phyloP scores from a whole-genome alignment of 2,329 filamentous ascomycete genomes.

The Penicillium sp. region DNA sequence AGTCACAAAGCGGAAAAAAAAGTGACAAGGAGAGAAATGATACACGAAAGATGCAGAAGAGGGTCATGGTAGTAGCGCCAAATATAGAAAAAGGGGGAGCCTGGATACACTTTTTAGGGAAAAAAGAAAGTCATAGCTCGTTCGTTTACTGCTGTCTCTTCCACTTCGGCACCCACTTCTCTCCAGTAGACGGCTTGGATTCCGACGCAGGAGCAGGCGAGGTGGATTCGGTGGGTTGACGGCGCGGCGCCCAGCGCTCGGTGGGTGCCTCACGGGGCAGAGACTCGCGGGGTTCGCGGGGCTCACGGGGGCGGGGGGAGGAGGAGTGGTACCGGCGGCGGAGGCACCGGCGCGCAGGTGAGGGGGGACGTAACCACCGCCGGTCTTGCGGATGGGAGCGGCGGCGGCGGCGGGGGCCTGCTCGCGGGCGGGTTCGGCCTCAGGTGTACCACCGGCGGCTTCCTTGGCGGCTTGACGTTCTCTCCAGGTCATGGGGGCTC shows the following conservation, averaged over 20 bases:
- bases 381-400: conserved; percentile 28
- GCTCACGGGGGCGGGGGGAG: conserved; percentile 31
- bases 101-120: conserved; percentile 27
- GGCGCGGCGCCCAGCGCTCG: conserved; percentile 34
- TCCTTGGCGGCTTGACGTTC: conserved; percentile 56
- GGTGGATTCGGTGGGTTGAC: conserved; percentile 31
- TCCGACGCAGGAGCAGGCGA: conserved; percentile 28
- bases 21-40: conserved; percentile 19
- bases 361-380: conserved; percentile 42
- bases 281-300: conserved; percentile 14
- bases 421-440: conserved; percentile 2
- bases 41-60: conserved; percentile 28
- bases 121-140: conserved; percentile 21
- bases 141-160: conserved; percentile 37
- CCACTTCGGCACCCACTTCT: conserved; percentile 39
- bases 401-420: conserved; percentile 6
- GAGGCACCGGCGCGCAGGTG: conserved; percentile 36
- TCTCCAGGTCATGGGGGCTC: conserved; percentile 52
- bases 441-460: conserved; percentile 23
- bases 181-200: conserved; percentile 24
- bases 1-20: background rate
- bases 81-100: conserved; percentile 21
- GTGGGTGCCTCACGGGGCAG: conserved; percentile 30
- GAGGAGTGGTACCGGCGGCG: conserved; percentile 28
- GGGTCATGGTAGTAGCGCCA: conserved; percentile 27